A percentile compares a stretch with the other conserved stretches of the same genome.
These are phyloP conservation scores for Cladosporium colombiae DNA, from an alignment of 2,329 filamentous ascomycete genomes.

Conservation along the genomic window DNA sequence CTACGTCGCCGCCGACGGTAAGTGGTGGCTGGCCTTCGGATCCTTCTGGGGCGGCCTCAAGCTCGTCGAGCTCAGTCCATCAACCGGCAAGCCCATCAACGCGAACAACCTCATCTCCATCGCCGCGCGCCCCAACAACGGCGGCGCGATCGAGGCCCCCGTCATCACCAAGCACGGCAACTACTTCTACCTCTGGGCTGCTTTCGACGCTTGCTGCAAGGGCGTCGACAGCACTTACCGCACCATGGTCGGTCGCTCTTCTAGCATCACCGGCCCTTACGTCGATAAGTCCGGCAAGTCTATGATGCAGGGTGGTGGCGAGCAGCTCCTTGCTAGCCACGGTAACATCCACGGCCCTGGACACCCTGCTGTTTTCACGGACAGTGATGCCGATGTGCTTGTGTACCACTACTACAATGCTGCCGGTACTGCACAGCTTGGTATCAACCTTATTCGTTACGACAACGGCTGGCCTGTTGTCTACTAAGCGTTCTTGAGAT, in stretches of 20 bases:
- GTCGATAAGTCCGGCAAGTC: slow-evolving; percentile 18
- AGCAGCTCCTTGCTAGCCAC: slow-evolving; percentile 61
- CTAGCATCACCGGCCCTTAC: slow-evolving; percentile 12
- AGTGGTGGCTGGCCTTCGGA: slow-evolving; percentile 62
- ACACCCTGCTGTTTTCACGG: slow-evolving; percentile 61
- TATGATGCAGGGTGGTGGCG: slow-evolving; percentile 57
- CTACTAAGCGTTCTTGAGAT: not conserved
- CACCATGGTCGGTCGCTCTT: slow-evolving; percentile 17
- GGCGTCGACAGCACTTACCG: slow-evolving; percentile 19
- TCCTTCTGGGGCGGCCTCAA: slow-evolving; percentile 61
- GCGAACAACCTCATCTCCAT: slow-evolving; percentile 18
- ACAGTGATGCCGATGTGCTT: slow-evolving; percentile 33
- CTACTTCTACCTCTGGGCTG: slow-evolving; percentile 21
- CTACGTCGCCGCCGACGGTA: slow-evolving; percentile 42
- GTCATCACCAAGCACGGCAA: slow-evolving; percentile 21
- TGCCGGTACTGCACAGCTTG: slow-evolving; percentile 18
- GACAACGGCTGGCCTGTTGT: slow-evolving; percentile 18
- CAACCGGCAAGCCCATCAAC: slow-evolving; percentile 19
- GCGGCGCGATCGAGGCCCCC: slow-evolving; percentile 18
- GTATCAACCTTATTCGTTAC: slow-evolving; percentile 19
- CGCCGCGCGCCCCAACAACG: slow-evolving; percentile 17
- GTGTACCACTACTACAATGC: slow-evolving; percentile 20
- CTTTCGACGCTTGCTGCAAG: slow-evolving; percentile 19
- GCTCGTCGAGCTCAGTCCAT: slow-evolving; percentile 14
- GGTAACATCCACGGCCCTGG: slow-evolving; percentile 65